These are phyloP conservation scores for Truncatella angustata DNA, from an alignment of 2,329 filamentous ascomycete genomes.

Conservation along the genomic window DNA sequence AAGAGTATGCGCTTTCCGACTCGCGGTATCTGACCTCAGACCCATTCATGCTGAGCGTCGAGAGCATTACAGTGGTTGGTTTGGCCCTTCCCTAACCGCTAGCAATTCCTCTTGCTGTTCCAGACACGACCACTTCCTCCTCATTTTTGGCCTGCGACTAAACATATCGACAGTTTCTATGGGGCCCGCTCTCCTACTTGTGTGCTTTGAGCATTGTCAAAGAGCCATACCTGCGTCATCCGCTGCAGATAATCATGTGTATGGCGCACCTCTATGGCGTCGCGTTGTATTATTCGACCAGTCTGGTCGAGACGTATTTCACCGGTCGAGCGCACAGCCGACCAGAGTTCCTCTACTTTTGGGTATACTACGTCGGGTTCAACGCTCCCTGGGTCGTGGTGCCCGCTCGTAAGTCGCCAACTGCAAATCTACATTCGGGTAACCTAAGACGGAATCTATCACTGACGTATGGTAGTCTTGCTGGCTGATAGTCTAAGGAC, in stretches of 20 bases:
- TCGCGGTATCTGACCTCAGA: constrained; percentile 82
- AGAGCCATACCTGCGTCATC: constrained; percentile 44
- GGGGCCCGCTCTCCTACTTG: constrained; percentile 58
- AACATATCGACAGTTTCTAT: constrained; percentile 43
- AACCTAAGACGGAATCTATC: not conserved
- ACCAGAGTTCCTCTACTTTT: constrained; percentile 60
- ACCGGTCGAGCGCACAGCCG: constrained; percentile 50
- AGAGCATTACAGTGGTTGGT: constrained; percentile 74
- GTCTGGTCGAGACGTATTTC: constrained; percentile 44
- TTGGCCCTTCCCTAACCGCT: too few relatives aligned
- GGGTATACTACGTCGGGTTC: constrained; percentile 61
- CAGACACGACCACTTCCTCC: not conserved
- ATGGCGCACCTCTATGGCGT: constrained; percentile 60
- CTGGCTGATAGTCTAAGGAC: constrained; percentile 24
- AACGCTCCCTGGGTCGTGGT: constrained; percentile 61
- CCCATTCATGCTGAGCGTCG: constrained; percentile 83
- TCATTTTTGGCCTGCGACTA: not conserved
- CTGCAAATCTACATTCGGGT: not conserved
- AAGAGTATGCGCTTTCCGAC: constrained; percentile 85
- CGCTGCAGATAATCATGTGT: constrained; percentile 49
- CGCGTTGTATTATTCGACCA: constrained; percentile 61
- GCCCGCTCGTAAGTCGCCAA: constrained; percentile 46
- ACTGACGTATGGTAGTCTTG: constrained; percentile 19
- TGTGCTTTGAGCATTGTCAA: constrained; percentile 44
- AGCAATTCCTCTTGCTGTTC: not conserved